Percentiles rank a stretch among this genome's conserved stretches.
phyloP scores from a whole-genome alignment of 2,329 filamentous ascomycete species.

The Fusarium aywerte region DNA sequence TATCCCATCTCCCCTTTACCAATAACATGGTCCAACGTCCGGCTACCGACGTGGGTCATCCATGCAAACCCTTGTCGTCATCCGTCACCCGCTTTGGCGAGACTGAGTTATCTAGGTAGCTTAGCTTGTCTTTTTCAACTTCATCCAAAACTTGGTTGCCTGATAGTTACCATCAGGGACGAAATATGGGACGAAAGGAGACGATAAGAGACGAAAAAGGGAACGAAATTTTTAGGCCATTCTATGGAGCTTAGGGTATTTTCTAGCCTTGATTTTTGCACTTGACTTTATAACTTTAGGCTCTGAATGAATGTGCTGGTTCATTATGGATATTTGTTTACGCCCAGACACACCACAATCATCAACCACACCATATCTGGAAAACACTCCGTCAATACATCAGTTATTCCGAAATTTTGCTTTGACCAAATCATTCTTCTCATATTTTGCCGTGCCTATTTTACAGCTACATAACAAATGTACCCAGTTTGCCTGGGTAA shows the following conservation, averaged over 20 bases:
- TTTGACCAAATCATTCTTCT: conserved; percentile 2
- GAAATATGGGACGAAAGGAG: neutral
- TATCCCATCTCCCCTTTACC: conserved; percentile 22
- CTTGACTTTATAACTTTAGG: too few species aligned
- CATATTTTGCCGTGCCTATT: conserved; percentile 25
- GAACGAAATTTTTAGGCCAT: neutral
- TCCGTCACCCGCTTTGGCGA: conserved; percentile 20
- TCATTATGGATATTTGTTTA: too few species aligned
- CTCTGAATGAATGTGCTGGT: too few species aligned
- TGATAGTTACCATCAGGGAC: neutral
- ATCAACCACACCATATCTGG: conserved; percentile 24
- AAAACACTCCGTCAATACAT: conserved; percentile 20
- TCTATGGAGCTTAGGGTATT: too few species aligned
- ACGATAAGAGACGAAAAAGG: neutral
- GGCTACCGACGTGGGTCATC: conserved; percentile 31
- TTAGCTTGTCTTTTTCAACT: conserved; percentile 22
- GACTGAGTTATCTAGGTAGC: conserved; percentile 4
- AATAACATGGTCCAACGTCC: conserved; percentile 31
- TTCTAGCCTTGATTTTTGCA: too few species aligned
- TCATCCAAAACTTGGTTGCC: neutral
- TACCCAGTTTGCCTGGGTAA: conserved; percentile 16
- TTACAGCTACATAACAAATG: conserved; percentile 36
- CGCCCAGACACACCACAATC: neutral
- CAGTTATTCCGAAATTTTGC: conserved; percentile 21
- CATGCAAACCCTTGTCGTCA: conserved; percentile 27